These are phyloP conservation scores for Cladobotryum protrusum DNA, from an alignment of 2,329 filamentous ascomycete genomes.

Conservation along the genomic window DNA sequence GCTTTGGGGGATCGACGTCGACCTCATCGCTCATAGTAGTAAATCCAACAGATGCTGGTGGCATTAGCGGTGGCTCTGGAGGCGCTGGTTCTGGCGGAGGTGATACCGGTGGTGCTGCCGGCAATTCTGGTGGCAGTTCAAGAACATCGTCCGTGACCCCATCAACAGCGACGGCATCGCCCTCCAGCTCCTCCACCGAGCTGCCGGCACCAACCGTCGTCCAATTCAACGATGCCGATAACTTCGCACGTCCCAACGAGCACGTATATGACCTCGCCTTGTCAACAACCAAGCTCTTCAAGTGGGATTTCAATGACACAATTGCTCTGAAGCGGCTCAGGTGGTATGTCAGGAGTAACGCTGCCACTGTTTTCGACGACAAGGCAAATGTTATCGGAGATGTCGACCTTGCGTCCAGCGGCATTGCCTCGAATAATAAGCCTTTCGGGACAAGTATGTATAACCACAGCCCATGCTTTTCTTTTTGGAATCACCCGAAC, in stretches of 20 bases:
- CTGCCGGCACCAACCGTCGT: constrained; percentile 1
- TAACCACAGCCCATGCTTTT: neutral
- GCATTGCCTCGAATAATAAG: neutral
- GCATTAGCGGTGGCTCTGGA: too few species aligned
- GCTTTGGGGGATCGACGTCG: neutral
- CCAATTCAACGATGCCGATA: constrained; percentile 1
- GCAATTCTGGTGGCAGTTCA: neutral
- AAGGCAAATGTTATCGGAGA: neutral
- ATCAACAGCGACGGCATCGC: neutral
- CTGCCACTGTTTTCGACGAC: neutral
- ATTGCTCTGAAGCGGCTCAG: constrained; percentile 1
- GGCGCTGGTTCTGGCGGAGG: neutral
- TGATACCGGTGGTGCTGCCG: neutral
- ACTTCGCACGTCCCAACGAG: neutral
- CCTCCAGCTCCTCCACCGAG: neutral
- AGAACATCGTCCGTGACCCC: neutral
- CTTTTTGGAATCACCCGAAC: too few species aligned
- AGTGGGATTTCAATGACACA: neutral
- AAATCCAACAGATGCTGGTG: neutral
- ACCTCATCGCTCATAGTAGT: neutral
- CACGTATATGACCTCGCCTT: neutral
- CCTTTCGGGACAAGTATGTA: neutral
- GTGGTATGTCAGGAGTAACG: neutral
- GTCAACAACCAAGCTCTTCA: neutral
- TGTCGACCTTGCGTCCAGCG: neutral